Base-by-base conservation (phyloP, 139 green algal genomes). In the Picochlorum sp. region DNA sequence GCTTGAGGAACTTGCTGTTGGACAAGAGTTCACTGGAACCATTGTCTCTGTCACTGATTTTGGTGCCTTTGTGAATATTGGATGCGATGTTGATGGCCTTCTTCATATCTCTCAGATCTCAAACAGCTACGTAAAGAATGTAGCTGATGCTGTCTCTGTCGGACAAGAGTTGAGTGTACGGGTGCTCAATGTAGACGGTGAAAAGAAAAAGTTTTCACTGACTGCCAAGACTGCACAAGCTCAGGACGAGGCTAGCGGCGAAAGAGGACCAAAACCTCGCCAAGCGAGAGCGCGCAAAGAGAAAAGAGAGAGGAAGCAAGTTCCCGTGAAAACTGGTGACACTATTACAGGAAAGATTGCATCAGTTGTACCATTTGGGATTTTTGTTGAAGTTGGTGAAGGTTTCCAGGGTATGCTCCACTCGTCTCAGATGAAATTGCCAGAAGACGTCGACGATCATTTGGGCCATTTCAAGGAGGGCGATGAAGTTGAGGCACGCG, bases 21-120 rank as follows among this genome's bases (percentile, higher is more conserved):
- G 67, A 12, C 67, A 68, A 40, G 47, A 36, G 33, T 74, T 69
- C 33, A 33, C 54, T 10, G 67, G 67, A 57, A 36, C 32, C n/a
- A 22, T 74, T 30, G 28, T 67, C 18, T 63, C 61, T 40, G 50
- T 70, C 54, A 53, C 45, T 44, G 56, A 70, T 5, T 98, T 89
- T 64, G 93, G 93, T 28, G 85, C 83, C 0, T 99, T 99, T 64
- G 84, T 98, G 10, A 79, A 97, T 68, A 85, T 98, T 57, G 88
- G 86, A 31, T 69, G 74, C 24, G 65, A 55, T 26, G 81, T 65
- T 30, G 84, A 96, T 67, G 92, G 86, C 39, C 80, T 99, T 22
- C 72, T 97, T 12, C 93, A 98, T 79, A 90, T 99, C 51, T 95
- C 84, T 22, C 81, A 98, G 72, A 73, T 94, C 10, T 40, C 67